Evolutionary conservation across 1,284 basidiomycete species (phyloP).

Genomic region (Tylopilus orsonianus): DNA sequence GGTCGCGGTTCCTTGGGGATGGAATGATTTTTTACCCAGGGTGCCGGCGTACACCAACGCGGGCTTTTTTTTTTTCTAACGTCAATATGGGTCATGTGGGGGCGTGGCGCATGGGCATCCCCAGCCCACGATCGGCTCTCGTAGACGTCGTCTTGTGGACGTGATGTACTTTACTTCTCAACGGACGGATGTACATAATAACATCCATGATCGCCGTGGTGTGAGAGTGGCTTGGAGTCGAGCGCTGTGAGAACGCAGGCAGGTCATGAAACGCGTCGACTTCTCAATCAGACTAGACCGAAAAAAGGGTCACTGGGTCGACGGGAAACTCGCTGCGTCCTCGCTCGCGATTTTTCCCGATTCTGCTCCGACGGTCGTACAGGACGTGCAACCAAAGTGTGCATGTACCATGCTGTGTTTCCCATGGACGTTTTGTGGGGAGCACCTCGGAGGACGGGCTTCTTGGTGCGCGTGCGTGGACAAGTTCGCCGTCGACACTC

Average conservation of each 20-base stretch:
- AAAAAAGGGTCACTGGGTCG: constrained; percentile 11
- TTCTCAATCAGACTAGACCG: not conserved
- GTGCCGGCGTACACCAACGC: not conserved
- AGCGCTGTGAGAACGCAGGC: constrained; percentile 17
- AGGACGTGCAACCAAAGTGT: not conserved
- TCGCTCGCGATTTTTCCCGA: constrained; percentile 12
- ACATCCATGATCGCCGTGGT: constrained; percentile 20
- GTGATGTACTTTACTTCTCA: not conserved
- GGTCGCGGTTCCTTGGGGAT: no score
- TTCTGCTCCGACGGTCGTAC: constrained; percentile 10
- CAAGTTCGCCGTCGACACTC: no score
- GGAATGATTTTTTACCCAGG: not conserved
- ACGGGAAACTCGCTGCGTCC: constrained; percentile 6
- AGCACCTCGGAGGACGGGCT: no score
- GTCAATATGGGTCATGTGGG: not conserved
- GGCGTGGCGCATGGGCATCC: not conserved
- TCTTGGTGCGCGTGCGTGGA: not conserved
- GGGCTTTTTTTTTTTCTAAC: not conserved
- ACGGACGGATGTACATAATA: constrained; percentile 20
- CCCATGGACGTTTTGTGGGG: not conserved
- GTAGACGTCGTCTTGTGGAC: not conserved
- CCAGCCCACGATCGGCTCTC: not conserved
- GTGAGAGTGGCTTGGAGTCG: constrained; percentile 23
- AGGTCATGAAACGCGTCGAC: constrained; percentile 11
- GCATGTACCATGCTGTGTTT: not conserved